phyloP scores from a whole-genome alignment of 176 grass and related monocot genomes.

The Cenchrus fungigraminus region DNA sequence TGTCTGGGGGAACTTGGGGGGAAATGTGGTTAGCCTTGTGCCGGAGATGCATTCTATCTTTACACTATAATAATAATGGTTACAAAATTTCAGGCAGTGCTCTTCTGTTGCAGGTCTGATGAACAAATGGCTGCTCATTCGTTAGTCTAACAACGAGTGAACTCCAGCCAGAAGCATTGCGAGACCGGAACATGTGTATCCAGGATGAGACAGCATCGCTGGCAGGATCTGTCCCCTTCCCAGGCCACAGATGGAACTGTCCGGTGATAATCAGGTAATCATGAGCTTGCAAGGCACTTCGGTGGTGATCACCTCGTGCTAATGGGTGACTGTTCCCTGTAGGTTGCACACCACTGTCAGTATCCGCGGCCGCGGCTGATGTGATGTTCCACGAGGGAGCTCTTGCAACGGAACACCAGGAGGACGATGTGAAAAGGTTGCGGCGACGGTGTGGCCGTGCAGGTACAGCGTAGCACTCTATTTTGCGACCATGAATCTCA shows the following conservation, averaged over 20 bases:
- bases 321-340: conserved; percentile 17
- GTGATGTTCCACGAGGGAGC: background rate
- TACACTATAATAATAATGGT: background rate
- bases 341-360: background rate
- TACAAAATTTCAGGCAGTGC: background rate
- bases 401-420: too few species aligned
- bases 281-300: background rate
- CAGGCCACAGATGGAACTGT: background rate
- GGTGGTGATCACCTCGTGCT: background rate
- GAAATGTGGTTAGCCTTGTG: background rate
- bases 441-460: too few species aligned
- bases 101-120: background rate
- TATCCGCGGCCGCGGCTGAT: background rate
- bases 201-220: background rate
- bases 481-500: background rate
- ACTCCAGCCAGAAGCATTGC: background rate
- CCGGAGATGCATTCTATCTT: background rate
- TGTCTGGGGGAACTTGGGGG: background rate
- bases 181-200: background rate
- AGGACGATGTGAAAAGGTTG: too few species aligned
- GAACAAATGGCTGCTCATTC: background rate
- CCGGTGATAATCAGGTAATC: background rate
- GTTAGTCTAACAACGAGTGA: too few species aligned
- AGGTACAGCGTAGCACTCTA: too few species aligned
- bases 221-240: background rate